These are phyloP conservation scores for Narthecium ossifragum DNA, from an alignment of 106 monocot genomes.

Conservation along the genomic window DNA sequence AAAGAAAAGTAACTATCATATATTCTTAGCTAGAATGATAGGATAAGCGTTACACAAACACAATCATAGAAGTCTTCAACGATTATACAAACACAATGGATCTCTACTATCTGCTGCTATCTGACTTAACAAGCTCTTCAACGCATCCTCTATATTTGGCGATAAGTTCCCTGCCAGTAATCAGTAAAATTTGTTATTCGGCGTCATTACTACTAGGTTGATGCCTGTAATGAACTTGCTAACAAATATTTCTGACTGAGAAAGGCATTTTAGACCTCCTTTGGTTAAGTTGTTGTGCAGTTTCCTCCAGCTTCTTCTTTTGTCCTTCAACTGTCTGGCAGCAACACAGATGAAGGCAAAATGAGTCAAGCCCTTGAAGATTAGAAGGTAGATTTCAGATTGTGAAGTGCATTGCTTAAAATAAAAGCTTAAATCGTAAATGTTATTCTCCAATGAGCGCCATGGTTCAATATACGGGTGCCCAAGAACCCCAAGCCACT, in stretches of 20 bases:
- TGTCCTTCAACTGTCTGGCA: slow-evolving; percentile 56
- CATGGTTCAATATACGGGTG: too few species aligned
- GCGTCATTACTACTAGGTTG: too few species aligned
- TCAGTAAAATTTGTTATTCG: too few species aligned
- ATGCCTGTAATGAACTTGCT: too few species aligned
- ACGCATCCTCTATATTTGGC: slow-evolving; percentile 32
- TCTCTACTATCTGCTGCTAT: slow-evolving; percentile 17
- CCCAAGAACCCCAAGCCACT: neutral
- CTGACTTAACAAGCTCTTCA: slow-evolving; percentile 30
- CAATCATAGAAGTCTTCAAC: too few species aligned
- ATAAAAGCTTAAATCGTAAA: neutral
- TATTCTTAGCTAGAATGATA: too few species aligned
- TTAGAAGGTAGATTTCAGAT: neutral
- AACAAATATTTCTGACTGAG: too few species aligned
- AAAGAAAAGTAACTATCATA: too few species aligned
- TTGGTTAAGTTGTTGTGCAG: slow-evolving; percentile 44
- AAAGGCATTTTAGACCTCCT: slow-evolving; percentile 24
- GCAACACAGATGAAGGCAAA: neutral
- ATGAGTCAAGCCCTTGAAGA: neutral
- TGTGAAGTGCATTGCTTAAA: neutral
- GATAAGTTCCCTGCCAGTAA: slow-evolving; percentile 35
- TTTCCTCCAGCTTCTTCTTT: slow-evolving; percentile 43
- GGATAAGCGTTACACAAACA: too few species aligned
- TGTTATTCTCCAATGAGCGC: neutral
- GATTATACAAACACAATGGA: too few species aligned